These are phyloP conservation scores for Daldinia sp. DNA, from an alignment of 2,329 filamentous ascomycete genomes.

Conservation along the genomic window DNA sequence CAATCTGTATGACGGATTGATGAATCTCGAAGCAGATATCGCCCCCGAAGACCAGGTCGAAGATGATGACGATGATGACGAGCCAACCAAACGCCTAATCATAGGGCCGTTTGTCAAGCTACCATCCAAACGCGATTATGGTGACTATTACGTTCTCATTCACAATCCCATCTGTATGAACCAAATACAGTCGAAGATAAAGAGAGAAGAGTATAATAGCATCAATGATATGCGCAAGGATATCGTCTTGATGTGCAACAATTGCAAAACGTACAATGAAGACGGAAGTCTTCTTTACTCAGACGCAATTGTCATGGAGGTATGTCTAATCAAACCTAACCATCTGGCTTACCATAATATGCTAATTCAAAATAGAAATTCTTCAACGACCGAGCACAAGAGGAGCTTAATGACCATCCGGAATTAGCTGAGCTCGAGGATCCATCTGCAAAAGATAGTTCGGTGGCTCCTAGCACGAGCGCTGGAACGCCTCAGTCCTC, in stretches of 20 bases:
- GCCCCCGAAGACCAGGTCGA: constrained; percentile 56
- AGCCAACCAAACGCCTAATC: constrained; percentile 75
- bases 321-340: constrained; percentile 55
- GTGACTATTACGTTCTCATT: constrained; percentile 96
- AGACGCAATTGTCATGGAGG: constrained; percentile 93
- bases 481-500: constrained; percentile 71
- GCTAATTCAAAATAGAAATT: constrained; percentile 58
- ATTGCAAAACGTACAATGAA: constrained; percentile 96
- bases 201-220: constrained; percentile 89
- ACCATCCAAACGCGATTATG: constrained; percentile 86
- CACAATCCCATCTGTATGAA: constrained; percentile 95
- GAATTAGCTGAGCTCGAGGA: constrained; percentile 66
- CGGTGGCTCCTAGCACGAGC: constrained; percentile 62
- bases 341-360: constrained; percentile 44
- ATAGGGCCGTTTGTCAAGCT: constrained; percentile 95
- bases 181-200: constrained; percentile 92
- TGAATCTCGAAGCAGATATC: constrained; percentile 84
- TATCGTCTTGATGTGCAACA: constrained; percentile 83
- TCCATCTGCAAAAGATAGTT: constrained; percentile 52
- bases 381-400: constrained; percentile 62
- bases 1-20: constrained; percentile 78
- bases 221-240: constrained; percentile 84
- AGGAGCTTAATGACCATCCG: constrained; percentile 61
- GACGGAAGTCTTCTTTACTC: constrained; percentile 90
- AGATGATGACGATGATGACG: constrained; percentile 65